Percentiles rank a stretch among this genome's conserved stretches.
These are phyloP conservation scores for Aegilops sharonensis DNA, from an alignment of 176 grass and related monocot genomes.

Conservation along the genomic window DNA sequence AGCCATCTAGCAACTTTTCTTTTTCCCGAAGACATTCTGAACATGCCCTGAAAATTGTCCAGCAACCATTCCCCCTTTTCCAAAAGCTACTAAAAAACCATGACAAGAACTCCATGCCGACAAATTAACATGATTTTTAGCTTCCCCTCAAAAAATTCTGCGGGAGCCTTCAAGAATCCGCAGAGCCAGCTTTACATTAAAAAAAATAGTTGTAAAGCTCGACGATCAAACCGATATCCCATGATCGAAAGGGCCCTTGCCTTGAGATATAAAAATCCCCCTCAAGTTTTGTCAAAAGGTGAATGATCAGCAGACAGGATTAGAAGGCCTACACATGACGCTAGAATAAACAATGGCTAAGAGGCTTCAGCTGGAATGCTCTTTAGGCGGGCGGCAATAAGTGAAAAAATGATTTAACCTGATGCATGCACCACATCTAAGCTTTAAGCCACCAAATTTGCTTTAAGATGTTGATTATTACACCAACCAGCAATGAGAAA, in stretches of 20 bases:
- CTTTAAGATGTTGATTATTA: slow-evolving; percentile 38
- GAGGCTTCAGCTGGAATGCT: slow-evolving; percentile 41
- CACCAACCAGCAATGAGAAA: slow-evolving; percentile 24
- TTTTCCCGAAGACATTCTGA: slow-evolving; percentile 10
- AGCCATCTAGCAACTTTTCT: background rate
- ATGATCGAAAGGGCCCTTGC: slow-evolving; percentile 33
- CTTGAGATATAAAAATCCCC: slow-evolving; percentile 25
- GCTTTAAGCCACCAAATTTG: background rate
- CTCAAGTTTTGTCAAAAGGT: slow-evolving; percentile 46
- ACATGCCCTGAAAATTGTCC: background rate
- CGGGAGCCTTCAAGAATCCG: slow-evolving; percentile 33
- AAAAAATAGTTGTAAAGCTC: slow-evolving; percentile 39
- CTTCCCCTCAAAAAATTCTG: slow-evolving; percentile 6
- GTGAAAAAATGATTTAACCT: slow-evolving; percentile 19
- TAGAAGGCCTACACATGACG: slow-evolving; percentile 41
- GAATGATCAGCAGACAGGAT: slow-evolving; percentile 56
- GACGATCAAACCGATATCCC: slow-evolving; percentile 28
- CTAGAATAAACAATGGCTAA: slow-evolving; percentile 35
- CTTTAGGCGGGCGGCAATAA: slow-evolving; percentile 29
- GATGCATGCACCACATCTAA: slow-evolving; percentile 28
- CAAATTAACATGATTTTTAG: slow-evolving; percentile 38
- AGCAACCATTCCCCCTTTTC: slow-evolving; percentile 19
- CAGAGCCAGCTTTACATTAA: slow-evolving; percentile 37
- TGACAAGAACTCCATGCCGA: slow-evolving; percentile 35
- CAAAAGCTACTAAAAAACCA: slow-evolving; percentile 24